Evolutionary conservation across 805 yeast species (phyloP), one percentile per base, ranked within the genome.

Genomic region (Wickerhamia fluorescens): DNA sequence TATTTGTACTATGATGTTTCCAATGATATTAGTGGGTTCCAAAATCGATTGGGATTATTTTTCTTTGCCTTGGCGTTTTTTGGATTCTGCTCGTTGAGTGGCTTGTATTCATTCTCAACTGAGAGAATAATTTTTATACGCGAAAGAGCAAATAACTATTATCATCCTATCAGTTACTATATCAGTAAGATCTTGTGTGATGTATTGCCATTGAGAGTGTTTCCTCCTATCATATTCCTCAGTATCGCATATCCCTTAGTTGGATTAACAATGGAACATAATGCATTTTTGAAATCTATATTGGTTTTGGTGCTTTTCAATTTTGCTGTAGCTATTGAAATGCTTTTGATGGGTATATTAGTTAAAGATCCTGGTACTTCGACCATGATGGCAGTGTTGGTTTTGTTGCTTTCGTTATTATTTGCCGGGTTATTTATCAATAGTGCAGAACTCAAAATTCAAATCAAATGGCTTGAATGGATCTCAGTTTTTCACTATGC

Each of bases 381-480:
- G 0, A 85, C 94, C 2, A 74, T 92, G 66, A 58, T 82, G 17
- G 95, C 95, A 20, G 94, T 87, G 4, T 61, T 92, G 44, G 75
- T 87, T 4, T 65, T 88, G 45, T 61, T 92, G 29, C 87, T 89
- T 41, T 86, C 95, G 3, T 61, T 92, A 35, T 61, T 92, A 31
- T 92, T 92, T 65, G 95, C 97, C 1, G 98, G 98, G 0, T 64
- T 92, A 35, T 92, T 92, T 51, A 75, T 92, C 47, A 89, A 89
- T 52, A 85, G 87, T 31, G 86, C 84, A 27, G 66, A 62, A 33
- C 47, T 63, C 24, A 66, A 46, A 15, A 56, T 58, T 14, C 75
- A 68, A 36, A 72, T 87, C 34, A 72, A 72, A 31, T 78, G 84
- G 72, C 63, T 88, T 40, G 87, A 87, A 56, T 82, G 81, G 61